phyloP scores from a whole-genome alignment of 306 rosid species.

The Prunus davidiana region DNA sequence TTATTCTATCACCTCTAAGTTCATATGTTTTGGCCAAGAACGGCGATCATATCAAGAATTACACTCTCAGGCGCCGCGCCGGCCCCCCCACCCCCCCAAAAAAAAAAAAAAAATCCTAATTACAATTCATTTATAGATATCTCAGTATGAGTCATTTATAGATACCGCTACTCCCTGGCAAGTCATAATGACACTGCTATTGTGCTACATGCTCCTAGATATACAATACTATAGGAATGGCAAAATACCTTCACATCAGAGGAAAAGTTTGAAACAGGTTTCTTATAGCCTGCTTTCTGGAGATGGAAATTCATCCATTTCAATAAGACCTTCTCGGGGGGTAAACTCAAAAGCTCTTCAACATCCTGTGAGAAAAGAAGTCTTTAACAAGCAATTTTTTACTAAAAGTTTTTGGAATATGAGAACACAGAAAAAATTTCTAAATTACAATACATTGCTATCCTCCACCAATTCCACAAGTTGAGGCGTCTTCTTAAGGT shows the following conservation, averaged over 20 bases:
- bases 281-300: conserved; percentile 80
- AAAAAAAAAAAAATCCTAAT: background rate
- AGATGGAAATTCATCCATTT: conserved; percentile 99
- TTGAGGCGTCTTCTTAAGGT: conserved; percentile 94
- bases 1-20: background rate
- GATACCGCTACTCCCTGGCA: background rate
- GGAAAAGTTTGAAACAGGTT: conserved; percentile 72
- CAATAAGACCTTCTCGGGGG: conserved; percentile 87
- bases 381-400: background rate
- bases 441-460: conserved; percentile 49
- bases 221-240: background rate
- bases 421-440: conserved; percentile 7
- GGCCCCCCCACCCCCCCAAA: background rate
- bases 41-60: background rate
- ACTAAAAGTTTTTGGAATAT: conserved; percentile 1
- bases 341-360: conserved; percentile 89
- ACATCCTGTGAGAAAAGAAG: conserved; percentile 58
- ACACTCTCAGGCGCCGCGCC: background rate
- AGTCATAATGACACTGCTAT: background rate
- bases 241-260: conserved; percentile 79
- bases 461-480: conserved; percentile 92
- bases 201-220: background rate
- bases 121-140: background rate
- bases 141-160: background rate
- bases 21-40: background rate